Evolutionary conservation across 1,284 basidiomycete species (phyloP).

Genomic region (Puccinia triticina): DNA sequence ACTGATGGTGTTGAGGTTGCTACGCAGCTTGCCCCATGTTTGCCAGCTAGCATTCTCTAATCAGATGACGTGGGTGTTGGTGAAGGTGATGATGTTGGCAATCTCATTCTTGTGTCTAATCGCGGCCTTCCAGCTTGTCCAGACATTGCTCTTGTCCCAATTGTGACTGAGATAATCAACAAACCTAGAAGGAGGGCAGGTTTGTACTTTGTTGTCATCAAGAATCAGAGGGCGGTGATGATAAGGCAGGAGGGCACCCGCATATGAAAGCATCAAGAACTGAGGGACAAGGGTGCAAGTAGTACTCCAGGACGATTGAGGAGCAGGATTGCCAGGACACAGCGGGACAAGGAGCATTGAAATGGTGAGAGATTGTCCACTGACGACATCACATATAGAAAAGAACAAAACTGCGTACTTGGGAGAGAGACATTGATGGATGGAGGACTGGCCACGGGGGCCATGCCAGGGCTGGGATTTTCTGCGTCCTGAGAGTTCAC

Average conservation of each 20-base stretch:
- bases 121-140: slow-evolving; percentile 97
- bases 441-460: slow-evolving; percentile 13
- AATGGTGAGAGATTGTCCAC: not conserved
- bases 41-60: slow-evolving; percentile 98
- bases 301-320: slow-evolving; percentile 3
- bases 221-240: slow-evolving; percentile 58
- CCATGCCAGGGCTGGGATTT: not conserved
- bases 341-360: not conserved
- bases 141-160: slow-evolving; percentile 97
- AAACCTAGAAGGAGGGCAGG: slow-evolving; percentile 66
- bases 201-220: slow-evolving; percentile 65
- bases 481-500: slow-evolving; percentile 9
- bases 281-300: slow-evolving; percentile 55
- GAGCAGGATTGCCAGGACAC: not conserved
- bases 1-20: slow-evolving; percentile 89
- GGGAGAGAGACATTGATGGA: slow-evolving; percentile 50
- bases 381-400: not conserved
- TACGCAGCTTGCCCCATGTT: slow-evolving; percentile 99
- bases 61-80: slow-evolving; percentile 81
- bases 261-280: slow-evolving; percentile 56
- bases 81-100: too few relatives aligned
- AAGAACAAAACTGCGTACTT: slow-evolving; percentile 4
- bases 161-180: slow-evolving; percentile 79
- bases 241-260: slow-evolving; percentile 50
- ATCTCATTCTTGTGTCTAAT: slow-evolving; percentile 98